Conservation (phyloP, 2,329 filamentous ascomycete genomes). For the Fusarium dlaminii region DNA sequence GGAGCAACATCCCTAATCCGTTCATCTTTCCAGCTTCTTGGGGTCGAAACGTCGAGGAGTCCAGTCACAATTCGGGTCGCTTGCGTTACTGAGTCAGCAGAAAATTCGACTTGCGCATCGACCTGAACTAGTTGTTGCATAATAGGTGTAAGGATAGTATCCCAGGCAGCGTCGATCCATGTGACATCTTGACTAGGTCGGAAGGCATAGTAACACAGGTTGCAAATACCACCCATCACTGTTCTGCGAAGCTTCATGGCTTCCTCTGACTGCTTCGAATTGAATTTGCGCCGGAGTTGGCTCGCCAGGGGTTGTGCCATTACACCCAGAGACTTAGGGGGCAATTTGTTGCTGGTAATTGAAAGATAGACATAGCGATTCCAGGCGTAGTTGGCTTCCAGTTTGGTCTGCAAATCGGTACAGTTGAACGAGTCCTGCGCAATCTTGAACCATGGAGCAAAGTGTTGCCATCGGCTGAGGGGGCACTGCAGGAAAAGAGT, state of each 20-base stretch:
- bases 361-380: slow-evolving; percentile 82
- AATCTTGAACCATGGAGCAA: slow-evolving; percentile 78
- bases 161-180: slow-evolving; percentile 83
- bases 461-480: slow-evolving; percentile 75
- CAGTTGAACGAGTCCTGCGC: slow-evolving; percentile 88
- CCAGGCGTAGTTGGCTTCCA: slow-evolving; percentile 86
- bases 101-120: slow-evolving; percentile 49
- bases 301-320: slow-evolving; percentile 74
- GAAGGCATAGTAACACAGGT: slow-evolving; percentile 84
- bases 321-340: slow-evolving; percentile 46
- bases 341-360: slow-evolving; percentile 69
- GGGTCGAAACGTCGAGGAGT: slow-evolving; percentile 69
- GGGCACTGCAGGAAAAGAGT: slow-evolving; percentile 78
- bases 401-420: slow-evolving; percentile 73
- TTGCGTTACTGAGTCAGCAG: slow-evolving; percentile 63
- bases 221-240: slow-evolving; percentile 77
- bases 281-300: slow-evolving; percentile 73
- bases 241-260: slow-evolving; percentile 58
- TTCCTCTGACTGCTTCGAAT: slow-evolving; percentile 65
- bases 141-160: slow-evolving; percentile 73
- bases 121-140: slow-evolving; percentile 64
- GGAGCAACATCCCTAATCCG: slow-evolving; percentile 70
- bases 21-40: slow-evolving; percentile 77
- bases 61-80: slow-evolving; percentile 76
- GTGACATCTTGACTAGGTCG: slow-evolving; percentile 72